Evolutionary conservation across 2,329 filamentous ascomycete species (phyloP), one percentile per base, ranked within the genome.

Genomic region (Aureobasidium zeae): DNA sequence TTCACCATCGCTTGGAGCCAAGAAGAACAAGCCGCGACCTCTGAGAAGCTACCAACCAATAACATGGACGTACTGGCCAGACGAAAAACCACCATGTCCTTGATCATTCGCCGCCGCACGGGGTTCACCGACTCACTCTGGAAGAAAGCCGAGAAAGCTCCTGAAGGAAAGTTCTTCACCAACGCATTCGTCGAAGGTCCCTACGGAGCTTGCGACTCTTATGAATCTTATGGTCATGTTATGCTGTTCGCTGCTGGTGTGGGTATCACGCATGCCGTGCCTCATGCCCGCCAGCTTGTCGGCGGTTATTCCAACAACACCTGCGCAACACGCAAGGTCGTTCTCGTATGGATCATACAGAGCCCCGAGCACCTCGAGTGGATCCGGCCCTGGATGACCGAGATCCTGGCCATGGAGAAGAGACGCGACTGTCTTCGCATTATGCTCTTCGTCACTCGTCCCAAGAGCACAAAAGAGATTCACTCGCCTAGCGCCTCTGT

Each of bases 261-360:
- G 4, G 91, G 91, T 49, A 96, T 98, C 64, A 94, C 89, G 1
- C 89, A 96, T 62, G 87, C 94, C 60, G 77, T 96, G 21, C 85
- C 87, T 24, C 94, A 93, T 61, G 74, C 95, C 7, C 81, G 79
- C 44, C 81, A 91, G 47, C 63, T 71, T 13, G 67, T 71, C 30
- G 61, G 62, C 36, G 64, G 69, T 63, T 56, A 76, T 69, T 70
- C 71, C 68, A 65, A 85, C 76, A 81, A 53, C 47, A 87, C 79
- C 1, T 79, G 87, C 26, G 87, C 89, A 4, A 86, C 86, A 3
- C 81, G 87, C 39, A 79, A 81, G 29, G 67, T 96, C 34, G 85
- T 82, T 1, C 77, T 96, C 6, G 77, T 95, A 48, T 96, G 91
- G 91, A 81, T 94, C 57, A 83, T 96, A 51, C 86, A 91, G 49